Evolutionary conservation across 441 rosid genomes (phyloP).

Genomic region (Corymbia calophylla): DNA sequence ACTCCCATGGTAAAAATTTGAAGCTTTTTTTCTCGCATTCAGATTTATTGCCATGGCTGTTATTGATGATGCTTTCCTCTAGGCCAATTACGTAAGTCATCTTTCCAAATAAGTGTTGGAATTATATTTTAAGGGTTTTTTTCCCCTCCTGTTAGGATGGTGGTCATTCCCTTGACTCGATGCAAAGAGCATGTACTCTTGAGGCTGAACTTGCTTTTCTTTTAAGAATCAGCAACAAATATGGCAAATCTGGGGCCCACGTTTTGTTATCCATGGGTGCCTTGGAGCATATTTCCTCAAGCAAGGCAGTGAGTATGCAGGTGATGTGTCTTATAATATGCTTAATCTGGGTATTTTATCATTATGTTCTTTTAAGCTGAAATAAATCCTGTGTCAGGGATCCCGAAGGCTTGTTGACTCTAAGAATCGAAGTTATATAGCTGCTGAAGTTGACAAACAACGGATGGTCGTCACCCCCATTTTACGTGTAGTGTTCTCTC

Average conservation of each 20-base stretch:
- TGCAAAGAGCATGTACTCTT: conserved; percentile 82
- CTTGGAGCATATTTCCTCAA: conserved; percentile 79
- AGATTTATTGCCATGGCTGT: neutral
- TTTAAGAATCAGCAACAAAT: conserved; percentile 85
- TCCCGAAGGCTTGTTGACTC: conserved; percentile 52
- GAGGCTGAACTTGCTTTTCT: conserved; percentile 87
- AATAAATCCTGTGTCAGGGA: conserved; percentile 48
- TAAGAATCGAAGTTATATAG: conserved; percentile 50
- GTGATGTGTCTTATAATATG: conserved; percentile 20
- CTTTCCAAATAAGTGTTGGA: neutral
- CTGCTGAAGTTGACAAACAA: conserved; percentile 61
- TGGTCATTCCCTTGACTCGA: conserved; percentile 62
- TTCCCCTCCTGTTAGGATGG: conserved; percentile 38
- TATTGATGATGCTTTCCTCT: neutral
- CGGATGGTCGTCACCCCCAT: conserved; percentile 59
- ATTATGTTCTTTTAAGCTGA: neutral
- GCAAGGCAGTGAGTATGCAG: conserved; percentile 65
- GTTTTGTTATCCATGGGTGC: conserved; percentile 93
- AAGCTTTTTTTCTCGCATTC: neutral
- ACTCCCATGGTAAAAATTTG: neutral
- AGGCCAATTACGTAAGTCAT: neutral
- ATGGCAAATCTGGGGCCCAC: conserved; percentile 91
- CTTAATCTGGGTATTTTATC: neutral
- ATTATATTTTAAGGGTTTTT: neutral
- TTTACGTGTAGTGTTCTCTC: conserved; percentile 75